phyloP scores from a whole-genome alignment of 495 filamentous ascomycete genomes.

The Xylaria bambusicola region DNA sequence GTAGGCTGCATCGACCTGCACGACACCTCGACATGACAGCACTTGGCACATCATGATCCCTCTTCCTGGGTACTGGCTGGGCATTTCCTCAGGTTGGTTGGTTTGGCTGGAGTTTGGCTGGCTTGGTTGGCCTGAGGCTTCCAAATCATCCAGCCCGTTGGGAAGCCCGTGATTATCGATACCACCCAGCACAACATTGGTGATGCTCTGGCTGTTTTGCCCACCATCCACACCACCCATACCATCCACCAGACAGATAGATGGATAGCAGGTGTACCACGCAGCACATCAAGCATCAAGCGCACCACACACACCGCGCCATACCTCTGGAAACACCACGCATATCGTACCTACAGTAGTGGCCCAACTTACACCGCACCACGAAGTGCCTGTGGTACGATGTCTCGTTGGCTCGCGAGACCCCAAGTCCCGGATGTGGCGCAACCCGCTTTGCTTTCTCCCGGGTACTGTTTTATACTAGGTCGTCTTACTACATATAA shows the following conservation, averaged over 20 bases:
- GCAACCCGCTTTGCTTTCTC: neutral
- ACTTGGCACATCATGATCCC: conserved; percentile 10
- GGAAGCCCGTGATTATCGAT: no score
- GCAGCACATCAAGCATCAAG: no score
- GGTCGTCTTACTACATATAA: no score
- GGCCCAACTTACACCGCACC: neutral
- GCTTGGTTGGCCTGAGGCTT: neutral
- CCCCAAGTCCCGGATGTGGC: conserved; percentile 10
- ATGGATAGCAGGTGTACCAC: no score
- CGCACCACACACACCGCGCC: neutral
- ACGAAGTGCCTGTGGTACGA: neutral
- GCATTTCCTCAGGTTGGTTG: neutral
- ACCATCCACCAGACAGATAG: no score
- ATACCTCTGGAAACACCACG: neutral
- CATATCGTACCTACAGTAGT: conserved; percentile 14
- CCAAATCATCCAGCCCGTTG: conserved; percentile 3
- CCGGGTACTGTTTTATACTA: no score
- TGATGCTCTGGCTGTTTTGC: neutral
- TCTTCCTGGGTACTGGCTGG: no score
- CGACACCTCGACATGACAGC: conserved; percentile 14
- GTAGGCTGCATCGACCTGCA: conserved; percentile 14
- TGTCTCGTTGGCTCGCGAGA: conserved; percentile 13
- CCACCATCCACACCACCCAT: no score
- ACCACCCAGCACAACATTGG: no score
- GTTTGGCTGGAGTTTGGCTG: neutral